Evolutionary conservation across 352 stramenopile genomes (phyloP), one percentile per base, ranked within the genome.

Genomic region (Stephanocyclus meneghinianus): DNA sequence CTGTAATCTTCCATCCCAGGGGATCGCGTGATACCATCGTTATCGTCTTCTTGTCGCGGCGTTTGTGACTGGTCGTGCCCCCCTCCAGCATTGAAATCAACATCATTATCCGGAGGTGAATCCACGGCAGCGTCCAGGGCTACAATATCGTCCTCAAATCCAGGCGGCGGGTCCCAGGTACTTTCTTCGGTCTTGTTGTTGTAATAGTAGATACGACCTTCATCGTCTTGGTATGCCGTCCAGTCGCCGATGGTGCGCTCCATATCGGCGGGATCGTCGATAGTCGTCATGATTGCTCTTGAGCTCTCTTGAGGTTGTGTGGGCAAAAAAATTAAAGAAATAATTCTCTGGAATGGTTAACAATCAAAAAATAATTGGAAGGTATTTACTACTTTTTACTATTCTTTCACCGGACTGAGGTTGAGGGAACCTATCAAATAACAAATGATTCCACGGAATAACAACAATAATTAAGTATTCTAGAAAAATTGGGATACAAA

Each of bases 131-230:
- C 21, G 4, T 69, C 42, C 5, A 18, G 2, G 56, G 21, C 32
- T 42, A 21, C 71, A 4, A 44, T 51, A 37, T 74, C 61, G 6
- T 48, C 63, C 47, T 76, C 44, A 60, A 76, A 83, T 56, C 57
- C 78, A 4, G 67, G 66, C 16, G 86, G 84, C 5, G 56, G n/a
- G 61, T 90, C 86, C 86, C 86, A 91, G 3, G 66, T 68, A 50
- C 37, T 89, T 70, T 91, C 83, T 37, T 69, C 75, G 13, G 83
- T 89, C 0, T 37, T 57, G 9, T 40, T 67, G 59, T 90, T 91
- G 71, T 79, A 65, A 67, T 90, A 88, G 42, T 88, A 90, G 6
- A 47, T 67, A 47, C 59, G 65, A 9, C 77, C 83, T 37, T 83
- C 71, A 16, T 88, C 83, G 59, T 89, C 81, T 63, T 81, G 59